Conservation (phyloP, 2,329 filamentous ascomycete species). For the Nemania abortiva region DNA sequence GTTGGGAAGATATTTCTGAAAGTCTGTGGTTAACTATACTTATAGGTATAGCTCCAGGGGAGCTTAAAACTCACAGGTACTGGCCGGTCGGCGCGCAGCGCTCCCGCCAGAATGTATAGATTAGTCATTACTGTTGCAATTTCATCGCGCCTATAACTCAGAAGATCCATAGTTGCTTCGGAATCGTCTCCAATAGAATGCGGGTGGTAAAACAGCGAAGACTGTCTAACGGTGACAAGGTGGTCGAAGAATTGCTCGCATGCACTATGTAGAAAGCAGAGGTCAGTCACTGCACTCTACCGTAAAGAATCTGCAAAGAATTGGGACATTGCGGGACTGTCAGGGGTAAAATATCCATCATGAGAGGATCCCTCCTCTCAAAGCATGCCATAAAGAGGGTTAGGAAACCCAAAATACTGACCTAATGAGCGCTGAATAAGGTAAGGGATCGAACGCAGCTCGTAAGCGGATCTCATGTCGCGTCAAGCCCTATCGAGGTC, state of each 20-base stretch:
- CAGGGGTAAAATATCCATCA: neutral
- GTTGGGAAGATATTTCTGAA: slow-evolving; percentile 65
- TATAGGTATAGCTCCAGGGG: neutral
- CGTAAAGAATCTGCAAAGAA: neutral
- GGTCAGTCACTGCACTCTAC: slow-evolving; percentile 6
- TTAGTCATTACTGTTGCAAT: slow-evolving; percentile 70
- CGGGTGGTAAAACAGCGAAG: slow-evolving; percentile 68
- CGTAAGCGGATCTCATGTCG: slow-evolving; percentile 70
- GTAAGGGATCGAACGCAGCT: slow-evolving; percentile 67
- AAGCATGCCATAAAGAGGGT: neutral
- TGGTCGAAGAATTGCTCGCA: slow-evolving; percentile 72
- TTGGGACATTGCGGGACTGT: neutral
- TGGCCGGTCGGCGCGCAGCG: slow-evolving; percentile 62
- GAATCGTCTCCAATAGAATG: slow-evolving; percentile 64
- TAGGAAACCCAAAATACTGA: slow-evolving; percentile 40
- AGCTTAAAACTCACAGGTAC: slow-evolving; percentile 58
- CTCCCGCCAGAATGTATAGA: slow-evolving; percentile 68
- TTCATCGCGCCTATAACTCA: slow-evolving; percentile 66
- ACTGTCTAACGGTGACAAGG: slow-evolving; percentile 68
- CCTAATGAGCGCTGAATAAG: slow-evolving; percentile 67
- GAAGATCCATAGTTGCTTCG: slow-evolving; percentile 61
- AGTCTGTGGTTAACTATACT: slow-evolving; percentile 7
- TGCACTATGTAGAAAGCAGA: neutral
- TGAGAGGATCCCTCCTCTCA: neutral
- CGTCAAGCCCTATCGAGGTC: slow-evolving; percentile 59